phyloP scores from a whole-genome alignment of 106 monocot species.

The Apostasia ramifera region DNA sequence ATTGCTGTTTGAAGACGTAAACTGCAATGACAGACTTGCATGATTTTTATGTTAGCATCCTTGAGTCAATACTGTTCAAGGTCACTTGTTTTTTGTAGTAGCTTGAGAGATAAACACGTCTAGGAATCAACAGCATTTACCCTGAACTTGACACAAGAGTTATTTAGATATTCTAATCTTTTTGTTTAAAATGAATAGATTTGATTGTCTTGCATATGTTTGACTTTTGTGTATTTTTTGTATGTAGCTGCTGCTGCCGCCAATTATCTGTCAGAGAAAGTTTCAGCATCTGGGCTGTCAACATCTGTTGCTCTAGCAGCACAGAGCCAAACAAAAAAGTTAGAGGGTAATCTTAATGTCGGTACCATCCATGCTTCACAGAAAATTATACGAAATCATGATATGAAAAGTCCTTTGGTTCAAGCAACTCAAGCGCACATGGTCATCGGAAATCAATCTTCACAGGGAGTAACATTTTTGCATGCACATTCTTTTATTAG shows the following conservation, averaged over 20 bases:
- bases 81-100: no score
- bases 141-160: no score
- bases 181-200: neutral
- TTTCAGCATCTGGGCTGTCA: slow-evolving; percentile 22
- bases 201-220: neutral
- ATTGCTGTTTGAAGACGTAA: no score
- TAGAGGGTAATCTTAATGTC: slow-evolving; percentile 6
- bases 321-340: slow-evolving; percentile 23
- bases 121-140: no score
- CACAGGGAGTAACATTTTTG: slow-evolving; percentile 30
- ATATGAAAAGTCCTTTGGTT: slow-evolving; percentile 13
- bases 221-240: neutral
- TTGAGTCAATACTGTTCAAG: no score
- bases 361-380: slow-evolving; percentile 19
- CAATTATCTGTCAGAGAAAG: slow-evolving; percentile 25
- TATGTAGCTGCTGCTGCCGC: slow-evolving; percentile 20
- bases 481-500: slow-evolving; percentile 25
- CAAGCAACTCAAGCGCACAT: slow-evolving; percentile 29
- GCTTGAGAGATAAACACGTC: no score
- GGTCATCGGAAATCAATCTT: slow-evolving; percentile 30
- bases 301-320: slow-evolving; percentile 15
- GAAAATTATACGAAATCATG: slow-evolving; percentile 23
- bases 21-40: no score
- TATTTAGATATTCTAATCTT: neutral
- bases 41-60: no score